phyloP scores from a whole-genome alignment of 2,329 filamentous ascomycete genomes.

The Rhinocladiella similis region DNA sequence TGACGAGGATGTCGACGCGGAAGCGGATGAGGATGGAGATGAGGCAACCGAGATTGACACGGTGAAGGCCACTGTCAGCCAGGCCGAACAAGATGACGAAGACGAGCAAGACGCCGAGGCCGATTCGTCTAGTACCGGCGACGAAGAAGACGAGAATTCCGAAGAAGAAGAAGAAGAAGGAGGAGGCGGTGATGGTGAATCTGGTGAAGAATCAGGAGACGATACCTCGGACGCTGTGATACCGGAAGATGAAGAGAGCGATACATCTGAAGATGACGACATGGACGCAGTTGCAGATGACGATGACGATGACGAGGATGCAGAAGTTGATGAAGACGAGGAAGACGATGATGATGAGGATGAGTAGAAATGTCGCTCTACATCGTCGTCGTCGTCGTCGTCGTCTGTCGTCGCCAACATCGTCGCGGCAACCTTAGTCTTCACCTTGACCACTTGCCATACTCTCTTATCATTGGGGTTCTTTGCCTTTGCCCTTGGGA shows the following conservation, averaged over 20 bases:
- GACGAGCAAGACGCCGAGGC: slow-evolving; percentile 2
- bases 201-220: slow-evolving; percentile 5
- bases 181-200: slow-evolving; percentile 12
- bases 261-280: slow-evolving; percentile 11
- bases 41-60: slow-evolving; percentile 2
- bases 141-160: slow-evolving; percentile 6
- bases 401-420: not conserved
- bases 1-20: slow-evolving; percentile 16
- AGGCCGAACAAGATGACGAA: slow-evolving; percentile 6
- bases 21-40: slow-evolving; percentile 7
- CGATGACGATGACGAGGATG: slow-evolving; percentile 16
- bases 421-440: not conserved
- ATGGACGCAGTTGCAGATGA: slow-evolving; percentile 7
- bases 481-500: too few relatives aligned
- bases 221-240: slow-evolving; percentile 11
- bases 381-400: not conserved
- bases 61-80: slow-evolving; percentile 5
- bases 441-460: too few relatives aligned
- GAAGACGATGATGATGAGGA: slow-evolving; percentile 12
- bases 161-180: slow-evolving; percentile 8
- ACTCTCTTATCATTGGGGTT: too few relatives aligned
- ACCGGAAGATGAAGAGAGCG: slow-evolving; percentile 14
- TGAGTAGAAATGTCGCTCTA: slow-evolving; percentile 5
- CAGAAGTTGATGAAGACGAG: slow-evolving; percentile 14
- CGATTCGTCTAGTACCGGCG: not conserved